These are phyloP conservation scores for Saccharomycopsis malanga DNA, from an alignment of 805 yeast genomes.

Conservation along the genomic window DNA sequence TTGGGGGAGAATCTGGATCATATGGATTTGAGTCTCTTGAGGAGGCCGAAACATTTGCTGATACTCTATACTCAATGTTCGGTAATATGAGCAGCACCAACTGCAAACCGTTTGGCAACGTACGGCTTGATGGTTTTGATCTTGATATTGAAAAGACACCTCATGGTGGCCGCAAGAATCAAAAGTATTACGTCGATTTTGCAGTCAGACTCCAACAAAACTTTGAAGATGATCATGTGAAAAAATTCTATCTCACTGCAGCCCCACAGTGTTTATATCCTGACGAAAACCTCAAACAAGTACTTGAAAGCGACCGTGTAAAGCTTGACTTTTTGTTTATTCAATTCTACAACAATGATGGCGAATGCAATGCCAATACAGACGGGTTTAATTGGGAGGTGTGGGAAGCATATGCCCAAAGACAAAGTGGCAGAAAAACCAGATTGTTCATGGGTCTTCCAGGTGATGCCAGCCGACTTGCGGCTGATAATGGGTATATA, in stretches of 20 bases:
- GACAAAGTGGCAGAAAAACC: constrained; percentile 59
- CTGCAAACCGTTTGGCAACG: constrained; percentile 41
- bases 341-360: constrained; percentile 74
- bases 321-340: constrained; percentile 60
- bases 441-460: constrained; percentile 74
- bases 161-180: too few relatives aligned
- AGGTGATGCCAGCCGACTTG: constrained; percentile 29
- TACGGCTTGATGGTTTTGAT: constrained; percentile 86
- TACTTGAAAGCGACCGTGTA: constrained; percentile 47
- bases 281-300: constrained; percentile 44
- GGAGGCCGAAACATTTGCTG: constrained; percentile 50
- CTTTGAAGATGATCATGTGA: constrained; percentile 29
- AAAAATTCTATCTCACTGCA: constrained; percentile 56
- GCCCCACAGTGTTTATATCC: constrained; percentile 78
- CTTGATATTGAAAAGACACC: constrained; percentile 72
- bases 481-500: constrained; percentile 17
- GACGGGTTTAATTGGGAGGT: constrained; percentile 56
- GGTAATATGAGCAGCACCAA: constrained; percentile 33
- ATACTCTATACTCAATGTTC: constrained; percentile 42
- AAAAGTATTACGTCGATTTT: constrained; percentile 59
- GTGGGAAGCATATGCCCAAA: constrained; percentile 59
- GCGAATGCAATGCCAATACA: constrained; percentile 39
- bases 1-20: constrained; percentile 55
- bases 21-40: constrained; percentile 46
- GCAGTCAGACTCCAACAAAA: constrained; percentile 40